Evolutionary conservation across 1,284 basidiomycete species (phyloP), one percentile per base, ranked within the genome.

Genomic region (Heterobasidion annosum): DNA sequence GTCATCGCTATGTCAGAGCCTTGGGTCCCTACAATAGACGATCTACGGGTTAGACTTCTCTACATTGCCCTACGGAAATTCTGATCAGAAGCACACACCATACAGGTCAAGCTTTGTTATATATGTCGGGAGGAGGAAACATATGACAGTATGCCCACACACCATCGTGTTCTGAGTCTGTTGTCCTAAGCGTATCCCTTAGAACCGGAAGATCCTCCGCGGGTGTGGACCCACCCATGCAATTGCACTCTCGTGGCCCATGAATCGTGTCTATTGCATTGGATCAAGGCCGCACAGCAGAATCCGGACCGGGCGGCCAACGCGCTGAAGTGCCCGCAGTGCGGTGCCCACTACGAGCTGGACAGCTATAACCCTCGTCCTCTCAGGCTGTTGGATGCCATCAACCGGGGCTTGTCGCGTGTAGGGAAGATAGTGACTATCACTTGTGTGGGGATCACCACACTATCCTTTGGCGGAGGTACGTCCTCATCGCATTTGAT

Each of bases 311-410:
- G 73, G 44, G 73, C 79, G 15, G 64, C 71, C 2, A 83, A 84
- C 60, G 83, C 85, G 0, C 75, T 87, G 55, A 85, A 87, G 62
- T 92, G 89, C 62, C 88, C 89, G 0, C 89, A 91, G 60, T 91
- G 88, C 59, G 76, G 80, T 4, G 72, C 80, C 0, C 64, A 64
- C 37, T 91, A 91, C 65, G 76, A 82, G 61, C 66, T 91, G 49
- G 77, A 81, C 58, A 87, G 86, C 67, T 67, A 81, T 2, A 78
- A 81, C 47, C 82, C 83, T 0, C 53, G 68, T 9, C 43, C 78
- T 0, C 70, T 91, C 34, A 67, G 72, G 12, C 49, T 80, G 12
- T 61, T 89, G 54, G 70, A 81, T 42, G 58, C 68, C 1, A 67
- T 77, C 7, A 82, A 85, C 62, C 70, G 64, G 42, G 52, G 70